A percentile compares a stretch with the other conserved stretches of the same genome.
Conservation (phyloP, 495 filamentous ascomycete genomes). For the Margaritispora aquatica region DNA sequence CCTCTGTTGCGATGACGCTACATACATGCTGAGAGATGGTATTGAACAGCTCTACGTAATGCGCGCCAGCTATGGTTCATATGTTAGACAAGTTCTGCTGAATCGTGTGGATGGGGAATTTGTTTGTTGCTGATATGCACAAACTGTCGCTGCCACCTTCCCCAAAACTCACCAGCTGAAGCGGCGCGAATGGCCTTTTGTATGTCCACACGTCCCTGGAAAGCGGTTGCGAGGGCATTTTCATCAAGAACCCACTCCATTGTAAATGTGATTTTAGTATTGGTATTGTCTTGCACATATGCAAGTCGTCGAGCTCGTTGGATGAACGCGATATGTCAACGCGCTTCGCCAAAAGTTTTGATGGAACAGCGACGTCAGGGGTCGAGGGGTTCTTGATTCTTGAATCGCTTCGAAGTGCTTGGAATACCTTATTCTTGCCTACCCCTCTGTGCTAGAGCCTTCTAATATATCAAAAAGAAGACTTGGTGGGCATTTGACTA, state of each 20-base stretch:
- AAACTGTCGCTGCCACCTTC: not conserved
- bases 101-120: too few species aligned
- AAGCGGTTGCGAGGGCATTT: constrained; percentile 18
- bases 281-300: too few species aligned
- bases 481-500: too few species aligned
- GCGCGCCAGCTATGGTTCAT: constrained; percentile 14
- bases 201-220: constrained; percentile 23
- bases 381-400: too few species aligned
- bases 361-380: constrained; percentile 2
- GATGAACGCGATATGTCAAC: not conserved
- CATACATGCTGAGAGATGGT: constrained; percentile 43
- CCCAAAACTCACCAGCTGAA: constrained; percentile 16
- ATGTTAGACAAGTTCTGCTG: constrained; percentile 3
- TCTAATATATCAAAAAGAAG: too few species aligned
- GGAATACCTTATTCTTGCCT: too few species aligned
- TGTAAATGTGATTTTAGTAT: not conserved
- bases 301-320: too few species aligned
- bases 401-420: too few species aligned
- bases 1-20: constrained; percentile 30
- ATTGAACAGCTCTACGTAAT: constrained; percentile 43
- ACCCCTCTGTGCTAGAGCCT: too few species aligned
- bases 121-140: too few species aligned
- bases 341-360: not conserved
- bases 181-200: constrained; percentile 20
- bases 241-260: constrained; percentile 18